Evolutionary conservation across 345 rosid species (phyloP).

Genomic region (Citrus unshiu): DNA sequence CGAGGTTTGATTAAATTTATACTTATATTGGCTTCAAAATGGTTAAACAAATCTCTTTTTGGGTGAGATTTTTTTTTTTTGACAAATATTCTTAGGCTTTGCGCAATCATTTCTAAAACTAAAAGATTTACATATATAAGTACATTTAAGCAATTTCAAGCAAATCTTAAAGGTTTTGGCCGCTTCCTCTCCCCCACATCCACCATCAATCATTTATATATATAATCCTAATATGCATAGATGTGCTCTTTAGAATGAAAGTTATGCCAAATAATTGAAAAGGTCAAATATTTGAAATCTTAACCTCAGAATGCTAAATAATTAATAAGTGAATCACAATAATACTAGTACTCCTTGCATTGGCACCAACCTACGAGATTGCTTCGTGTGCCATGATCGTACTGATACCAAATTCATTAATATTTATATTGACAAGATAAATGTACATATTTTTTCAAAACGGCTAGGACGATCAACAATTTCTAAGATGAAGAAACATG

Average conservation of each 20-base stretch:
- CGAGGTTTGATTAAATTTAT: no score
- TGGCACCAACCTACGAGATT: slow-evolving; percentile 16
- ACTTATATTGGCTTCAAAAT: no score
- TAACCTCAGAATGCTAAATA: background rate
- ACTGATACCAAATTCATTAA: background rate
- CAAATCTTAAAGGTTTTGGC: no score
- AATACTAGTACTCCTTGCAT: background rate
- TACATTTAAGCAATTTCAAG: no score
- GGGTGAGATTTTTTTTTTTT: no score
- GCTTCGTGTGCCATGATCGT: background rate
- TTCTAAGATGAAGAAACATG: slow-evolving; percentile 33
- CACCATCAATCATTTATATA: no score
- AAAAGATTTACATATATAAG: no score
- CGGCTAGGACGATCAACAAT: background rate
- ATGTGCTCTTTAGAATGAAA: background rate
- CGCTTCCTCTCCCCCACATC: no score
- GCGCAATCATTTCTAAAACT: no score
- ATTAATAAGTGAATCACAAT: slow-evolving; percentile 18
- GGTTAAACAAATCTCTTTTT: no score
- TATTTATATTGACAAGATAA: slow-evolving; percentile 8
- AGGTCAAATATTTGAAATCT: background rate
- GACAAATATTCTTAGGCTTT: no score
- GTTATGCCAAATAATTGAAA: slow-evolving; percentile 1
- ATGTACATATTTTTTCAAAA: background rate
- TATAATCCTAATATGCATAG: no score